Percentiles rank a stretch among this genome's conserved stretches.
These are phyloP conservation scores for Alisma plantagoaquatica DNA, from an alignment of 106 monocot species.

Conservation along the genomic window DNA sequence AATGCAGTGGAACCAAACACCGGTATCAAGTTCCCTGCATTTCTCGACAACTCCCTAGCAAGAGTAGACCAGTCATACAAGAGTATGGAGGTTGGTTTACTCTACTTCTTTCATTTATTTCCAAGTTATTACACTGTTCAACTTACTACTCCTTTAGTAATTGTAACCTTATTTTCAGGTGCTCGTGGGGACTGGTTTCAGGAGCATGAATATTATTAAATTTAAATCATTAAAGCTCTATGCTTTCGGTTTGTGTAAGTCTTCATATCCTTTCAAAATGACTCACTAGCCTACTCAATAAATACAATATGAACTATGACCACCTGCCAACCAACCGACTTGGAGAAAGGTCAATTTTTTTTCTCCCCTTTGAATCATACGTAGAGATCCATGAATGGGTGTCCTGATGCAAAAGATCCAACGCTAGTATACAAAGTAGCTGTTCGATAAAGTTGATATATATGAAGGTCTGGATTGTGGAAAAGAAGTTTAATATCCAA, in stretches of 20 bases:
- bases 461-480: too few species aligned
- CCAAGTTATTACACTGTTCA: too few species aligned
- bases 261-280: not conserved
- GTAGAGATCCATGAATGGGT: too few species aligned
- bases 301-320: not conserved
- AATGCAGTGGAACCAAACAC: slow-evolving; percentile 83
- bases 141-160: too few species aligned
- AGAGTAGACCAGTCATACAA: slow-evolving; percentile 31
- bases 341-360: too few species aligned
- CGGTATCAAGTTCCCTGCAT: slow-evolving; percentile 76
- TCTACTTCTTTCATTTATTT: too few species aligned
- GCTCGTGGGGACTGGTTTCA: slow-evolving; percentile 87
- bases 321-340: not conserved
- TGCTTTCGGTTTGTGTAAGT: slow-evolving; percentile 99
- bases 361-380: too few species aligned
- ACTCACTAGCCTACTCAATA: too few species aligned
- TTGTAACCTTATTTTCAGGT: slow-evolving; percentile 68
- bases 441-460: too few species aligned
- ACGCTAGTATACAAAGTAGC: too few species aligned
- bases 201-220: slow-evolving; percentile 69
- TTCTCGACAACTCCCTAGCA: slow-evolving; percentile 34
- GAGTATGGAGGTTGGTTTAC: slow-evolving; percentile 39
- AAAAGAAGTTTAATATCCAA: too few species aligned
- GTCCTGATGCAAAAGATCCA: too few species aligned
- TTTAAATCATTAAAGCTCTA: slow-evolving; percentile 80